Evolutionary conservation across 192 early-diverging fungal genomes (phyloP), one percentile per base, ranked within the genome.

Genomic region (Linnemannia exigua): DNA sequence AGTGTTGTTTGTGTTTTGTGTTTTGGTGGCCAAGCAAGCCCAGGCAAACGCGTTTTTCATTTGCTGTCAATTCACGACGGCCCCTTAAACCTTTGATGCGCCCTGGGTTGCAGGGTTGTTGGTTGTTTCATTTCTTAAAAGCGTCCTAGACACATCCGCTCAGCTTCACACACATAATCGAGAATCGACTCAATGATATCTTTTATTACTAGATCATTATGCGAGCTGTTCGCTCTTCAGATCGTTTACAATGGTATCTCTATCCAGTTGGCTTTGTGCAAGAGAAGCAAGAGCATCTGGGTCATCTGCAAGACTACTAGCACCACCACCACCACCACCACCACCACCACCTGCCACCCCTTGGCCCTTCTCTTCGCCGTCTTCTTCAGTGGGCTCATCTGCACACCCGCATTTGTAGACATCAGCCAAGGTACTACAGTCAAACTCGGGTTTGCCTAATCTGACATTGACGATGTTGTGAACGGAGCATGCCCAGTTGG

Each of bases 401-500:
- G 85, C 89, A 84, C 98, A 99, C 4, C 98, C 98, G 72, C 98
- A 99, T 67, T 95, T 92, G 77, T 96, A 99, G 12, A 92, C 89
- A 31, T 95, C 94, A 33, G 92, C 92, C 15, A 98, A 92, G 12
- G 82, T 90, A 15, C 88, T 87, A 73, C 98, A 99, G 76, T 99
- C 94, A 89, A 96, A 97, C 33, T 92, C 71, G 17, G 93, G 92
- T 80, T 99, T 98, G 14, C 92, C 87, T 25, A 98, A 80, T 72
- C 96, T 89, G 81, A 90, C 88, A 88, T 99, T 99, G n/a, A 99
- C 98, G 2, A 95, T 91, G 76, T 99, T 99, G 82, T 99, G 98
- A 47, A 95, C 92, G 8, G 89, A 77, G 84, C 98, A 99, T n/a
- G 95, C 89, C 93, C 97, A 99, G 81, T 97, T 94, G 25, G 95